Base-by-base conservation (phyloP, 108 stramenopile genomes). In the Conticribra guillardii region DNA sequence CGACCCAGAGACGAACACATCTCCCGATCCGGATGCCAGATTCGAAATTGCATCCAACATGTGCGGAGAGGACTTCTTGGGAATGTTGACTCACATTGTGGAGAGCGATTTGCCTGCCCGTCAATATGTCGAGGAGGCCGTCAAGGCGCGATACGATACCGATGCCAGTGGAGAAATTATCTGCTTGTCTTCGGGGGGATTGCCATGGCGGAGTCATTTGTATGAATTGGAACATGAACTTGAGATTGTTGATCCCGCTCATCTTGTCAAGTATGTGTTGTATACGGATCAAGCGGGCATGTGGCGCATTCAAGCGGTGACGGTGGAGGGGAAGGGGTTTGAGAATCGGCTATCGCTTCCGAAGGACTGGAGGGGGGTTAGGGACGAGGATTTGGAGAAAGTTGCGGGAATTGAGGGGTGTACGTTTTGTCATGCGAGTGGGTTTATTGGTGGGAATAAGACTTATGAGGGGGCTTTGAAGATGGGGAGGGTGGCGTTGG, bases 291-390 rank as follows among this genome's bases (percentile, higher is more conserved):
- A 83, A 54, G 61, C 79, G 5, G 96, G 94, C 1, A 92, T 91
- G 86, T 99, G 98, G 99, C 75, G 99, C n/a, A 85, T 98, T 24
- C 99, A 99, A 80, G 96, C 96, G n/a, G 99, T 99, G n/a, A 95
- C 98, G 2, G 93, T 92, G 21, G 90, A 91, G 58, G 93, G 90
- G 17, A 86, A 82, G 56, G 88, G 84, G 1, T 99, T 99, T 84
- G 87, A 87, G 52, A 95, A 96, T 59, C 86, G 99, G 2, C 69
- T 93, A 28, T 68, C 85, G 19, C 58, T 99, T 47, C 97, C 96
- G 2, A 91, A 90, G 57, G 87, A 84, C 53, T 99, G 97, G 97
- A 70, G 98, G 54, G 99, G 99, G 17, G 76, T 98, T 17, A 71
- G 99, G 22, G 97, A 98, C 80, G 88, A 83, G 31, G 96, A 96